Evolutionary conservation across 1,139 yeast genomes (phyloP), one percentile per base, ranked within the genome.

Genomic region (Protomyces lactucae-debilis): DNA sequence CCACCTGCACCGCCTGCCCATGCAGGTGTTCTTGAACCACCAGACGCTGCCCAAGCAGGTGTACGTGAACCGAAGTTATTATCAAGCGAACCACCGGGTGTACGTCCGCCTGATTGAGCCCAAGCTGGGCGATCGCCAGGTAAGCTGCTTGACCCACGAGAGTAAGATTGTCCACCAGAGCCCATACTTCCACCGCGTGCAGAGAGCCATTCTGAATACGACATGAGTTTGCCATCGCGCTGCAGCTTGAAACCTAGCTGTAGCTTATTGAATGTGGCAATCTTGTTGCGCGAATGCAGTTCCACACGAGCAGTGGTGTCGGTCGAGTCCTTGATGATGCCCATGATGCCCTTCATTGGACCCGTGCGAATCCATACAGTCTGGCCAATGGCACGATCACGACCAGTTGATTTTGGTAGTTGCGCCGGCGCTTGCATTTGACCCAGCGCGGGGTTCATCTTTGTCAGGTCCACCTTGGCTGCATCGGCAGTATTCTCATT

Each of bases 301-400:
- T 93, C 99, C 57, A 93, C 88, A 68, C 98, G 83, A 2, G 98
- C 98, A 71, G 82, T 83, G 23, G 86, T 87, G 68, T 95, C 99
- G 70, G 91, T 95, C 14, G 96, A 89, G 73, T 93, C 98, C 68
- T 88, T 88, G 52, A 95, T 91, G 70, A 89, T 88, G 73, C 99
- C 99, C 79, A 87, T 86, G 70, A 91, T 83, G 52, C 99, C 98
- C 77, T 93, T 95, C 76, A 92, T 90, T 5, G 98, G 97, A 10
- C 85, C 79, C 71, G 88, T 85, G 40, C 89, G 85, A 59, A 95
- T 88, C 67, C 92, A 85, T 37, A 93, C 97, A 66, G 88, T 87
- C 73, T 89, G 90, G 69, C 89, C 88, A 51, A 92, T 72, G 51
- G 93, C 84, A 61, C 84, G 83, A 74, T 91, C 97, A 71, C 93